Base-by-base conservation (phyloP, 495 filamentous ascomycete genomes). In the Penicillium waksmanii region DNA sequence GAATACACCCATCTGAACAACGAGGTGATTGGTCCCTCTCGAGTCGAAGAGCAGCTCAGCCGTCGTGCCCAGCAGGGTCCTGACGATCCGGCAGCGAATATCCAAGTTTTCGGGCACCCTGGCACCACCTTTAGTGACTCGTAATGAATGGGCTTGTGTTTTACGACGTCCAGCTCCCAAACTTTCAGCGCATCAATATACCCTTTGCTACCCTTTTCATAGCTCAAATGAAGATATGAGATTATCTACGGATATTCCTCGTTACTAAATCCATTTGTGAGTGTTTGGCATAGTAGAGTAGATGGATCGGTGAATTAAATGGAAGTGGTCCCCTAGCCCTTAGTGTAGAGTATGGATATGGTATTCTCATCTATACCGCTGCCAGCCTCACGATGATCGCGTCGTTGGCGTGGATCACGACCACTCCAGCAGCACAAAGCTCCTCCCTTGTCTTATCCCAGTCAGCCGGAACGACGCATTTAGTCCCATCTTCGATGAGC, bases 1-100 rank as follows among this genome's bases (percentile, higher is more conserved):
- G 87, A 95, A 71, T 98, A 98, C 71, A 96, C 92, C 10, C 95
- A 98, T 66, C 89, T 97, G 59, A 98, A 98, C 68, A 92, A 89
- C 42, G 95, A 98, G 74, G 93, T 98, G 17, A 88, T 98, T 49
- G 95, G 95, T 35, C 90, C 90, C 0, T 93, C 89, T 9, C 89
- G 87, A 54, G 82, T 96, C 19, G 95, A 98, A 76, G 87, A 88
- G 56, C 82, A 84, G 44, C 83, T 98, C 19, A 90, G 88, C 53
- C 84, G 86, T 12, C 85, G 85, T 34, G 96, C 95, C 3, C 82
- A 90, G 63, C 82, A 89, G 56, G 81, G 82, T 12, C 23, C 53
- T 0, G 82, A 81, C 5, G 82, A 82, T 33, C 82, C 71, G 56
- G 78, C 42, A 66, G 77, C 74, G 6, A 75, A 85, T 33, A 70